phyloP scores from a whole-genome alignment of 2,329 filamentous ascomycete species.

The Cadophora malorum region DNA sequence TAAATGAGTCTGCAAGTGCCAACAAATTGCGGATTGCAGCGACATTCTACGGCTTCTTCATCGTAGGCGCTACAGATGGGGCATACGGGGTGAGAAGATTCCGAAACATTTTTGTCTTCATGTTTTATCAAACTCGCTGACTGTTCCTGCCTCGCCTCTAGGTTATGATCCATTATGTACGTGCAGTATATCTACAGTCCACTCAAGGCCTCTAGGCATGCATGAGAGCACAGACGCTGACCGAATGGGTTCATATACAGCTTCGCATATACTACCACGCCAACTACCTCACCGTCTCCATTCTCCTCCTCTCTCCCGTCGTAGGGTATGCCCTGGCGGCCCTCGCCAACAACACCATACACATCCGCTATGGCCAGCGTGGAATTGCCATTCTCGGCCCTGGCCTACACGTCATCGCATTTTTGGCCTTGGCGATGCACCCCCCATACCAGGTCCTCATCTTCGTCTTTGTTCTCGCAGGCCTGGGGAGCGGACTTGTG shows the following conservation, averaged over 20 bases:
- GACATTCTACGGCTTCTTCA: background rate
- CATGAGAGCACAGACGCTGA: background rate
- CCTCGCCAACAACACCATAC: slow-evolving; percentile 61
- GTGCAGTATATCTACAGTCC: background rate
- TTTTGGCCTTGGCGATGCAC: slow-evolving; percentile 49
- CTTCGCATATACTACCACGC: slow-evolving; percentile 67
- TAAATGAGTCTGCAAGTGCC: background rate
- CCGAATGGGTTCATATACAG: slow-evolving; percentile 41
- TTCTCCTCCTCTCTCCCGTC: slow-evolving; percentile 71
- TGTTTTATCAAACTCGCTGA: background rate
- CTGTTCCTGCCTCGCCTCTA: background rate
- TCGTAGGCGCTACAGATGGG: background rate
- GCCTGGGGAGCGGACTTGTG: slow-evolving; percentile 70
- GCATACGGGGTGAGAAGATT: background rate
- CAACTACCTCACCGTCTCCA: slow-evolving; percentile 67
- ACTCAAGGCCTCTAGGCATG: background rate
- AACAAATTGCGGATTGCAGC: background rate
- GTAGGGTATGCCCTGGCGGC: slow-evolving; percentile 69
- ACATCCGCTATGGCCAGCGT: slow-evolving; percentile 28
- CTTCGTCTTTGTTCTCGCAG: slow-evolving; percentile 67
- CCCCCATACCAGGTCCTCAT: slow-evolving; percentile 73
- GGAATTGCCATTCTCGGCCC: slow-evolving; percentile 57
- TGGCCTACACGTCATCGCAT: background rate
- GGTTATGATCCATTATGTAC: background rate
- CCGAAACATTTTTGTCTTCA: background rate